Percentiles rank a stretch among this genome's conserved stretches.
These are phyloP conservation scores for Thraustochytrium sp. DNA, from an alignment of 352 stramenopile genomes.

Conservation along the genomic window DNA sequence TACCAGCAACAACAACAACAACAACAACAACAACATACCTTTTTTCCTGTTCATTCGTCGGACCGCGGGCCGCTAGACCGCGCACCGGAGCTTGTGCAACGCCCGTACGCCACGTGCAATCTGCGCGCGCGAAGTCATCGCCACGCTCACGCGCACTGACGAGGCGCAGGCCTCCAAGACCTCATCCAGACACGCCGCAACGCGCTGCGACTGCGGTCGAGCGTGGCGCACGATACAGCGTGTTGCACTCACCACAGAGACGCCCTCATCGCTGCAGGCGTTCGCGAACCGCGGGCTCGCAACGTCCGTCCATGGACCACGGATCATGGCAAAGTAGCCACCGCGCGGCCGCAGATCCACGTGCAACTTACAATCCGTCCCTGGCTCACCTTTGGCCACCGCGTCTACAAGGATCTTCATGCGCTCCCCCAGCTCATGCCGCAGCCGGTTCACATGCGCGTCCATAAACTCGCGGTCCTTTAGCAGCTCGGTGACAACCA, in stretches of 20 bases:
- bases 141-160: constrained; percentile 11
- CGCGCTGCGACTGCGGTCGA: neutral
- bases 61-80: neutral
- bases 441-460: neutral
- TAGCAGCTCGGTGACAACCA: constrained; percentile 5
- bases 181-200: neutral
- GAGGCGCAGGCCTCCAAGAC: neutral
- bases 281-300: neutral
- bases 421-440: neutral
- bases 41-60: too few species aligned
- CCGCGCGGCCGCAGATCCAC: neutral
- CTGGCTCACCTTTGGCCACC: neutral
- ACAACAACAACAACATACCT: too few species aligned
- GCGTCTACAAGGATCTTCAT: neutral
- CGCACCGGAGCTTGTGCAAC: neutral
- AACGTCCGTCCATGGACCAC: neutral
- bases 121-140: neutral
- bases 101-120: constrained; percentile 15
- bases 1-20: too few species aligned
- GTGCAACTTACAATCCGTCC: neutral
- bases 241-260: neutral
- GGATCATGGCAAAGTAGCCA: constrained; percentile 33
- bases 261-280: neutral
- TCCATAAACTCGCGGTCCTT: neutral
- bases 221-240: neutral